Conservation (phyloP, 352 stramenopile species). For the Pythium phragmiticola region DNA sequence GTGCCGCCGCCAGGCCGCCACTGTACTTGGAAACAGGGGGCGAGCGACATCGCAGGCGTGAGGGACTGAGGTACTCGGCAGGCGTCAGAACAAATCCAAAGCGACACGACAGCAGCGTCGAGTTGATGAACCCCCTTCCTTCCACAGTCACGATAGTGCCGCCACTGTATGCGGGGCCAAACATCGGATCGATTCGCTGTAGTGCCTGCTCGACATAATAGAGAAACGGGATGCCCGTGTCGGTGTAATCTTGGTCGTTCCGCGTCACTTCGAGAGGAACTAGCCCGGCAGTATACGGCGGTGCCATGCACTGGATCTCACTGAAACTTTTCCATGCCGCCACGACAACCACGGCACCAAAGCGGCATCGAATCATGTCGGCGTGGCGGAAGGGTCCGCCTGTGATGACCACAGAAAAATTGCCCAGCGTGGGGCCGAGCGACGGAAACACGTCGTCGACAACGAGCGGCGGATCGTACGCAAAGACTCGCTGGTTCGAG, state of each 20-base stretch:
- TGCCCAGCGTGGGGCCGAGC: slow-evolving; percentile 73
- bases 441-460: slow-evolving; percentile 77
- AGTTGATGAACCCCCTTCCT: slow-evolving; percentile 89
- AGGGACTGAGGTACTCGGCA: slow-evolving; percentile 76
- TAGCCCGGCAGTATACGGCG: slow-evolving; percentile 55
- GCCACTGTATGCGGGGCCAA: slow-evolving; percentile 75
- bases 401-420: slow-evolving; percentile 85
- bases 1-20: slow-evolving; percentile 48
- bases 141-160: slow-evolving; percentile 87
- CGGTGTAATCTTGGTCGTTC: slow-evolving; percentile 93
- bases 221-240: slow-evolving; percentile 59
- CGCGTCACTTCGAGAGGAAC: slow-evolving; percentile 85
- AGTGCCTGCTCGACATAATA: slow-evolving; percentile 86
- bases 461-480: slow-evolving; percentile 72
- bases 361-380: slow-evolving; percentile 82
- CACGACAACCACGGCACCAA: slow-evolving; percentile 67
- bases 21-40: slow-evolving; percentile 66
- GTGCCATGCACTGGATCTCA: slow-evolving; percentile 80
- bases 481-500: slow-evolving; percentile 51
- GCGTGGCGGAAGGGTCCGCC: slow-evolving; percentile 79
- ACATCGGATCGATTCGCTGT: slow-evolving; percentile 77
- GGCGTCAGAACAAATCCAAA: slow-evolving; percentile 87
- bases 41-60: slow-evolving; percentile 78
- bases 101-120: slow-evolving; percentile 77
- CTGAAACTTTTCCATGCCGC: slow-evolving; percentile 64